Conservation (phyloP, 192 early-diverging fungal species). For the Chytriomyces sp. region DNA sequence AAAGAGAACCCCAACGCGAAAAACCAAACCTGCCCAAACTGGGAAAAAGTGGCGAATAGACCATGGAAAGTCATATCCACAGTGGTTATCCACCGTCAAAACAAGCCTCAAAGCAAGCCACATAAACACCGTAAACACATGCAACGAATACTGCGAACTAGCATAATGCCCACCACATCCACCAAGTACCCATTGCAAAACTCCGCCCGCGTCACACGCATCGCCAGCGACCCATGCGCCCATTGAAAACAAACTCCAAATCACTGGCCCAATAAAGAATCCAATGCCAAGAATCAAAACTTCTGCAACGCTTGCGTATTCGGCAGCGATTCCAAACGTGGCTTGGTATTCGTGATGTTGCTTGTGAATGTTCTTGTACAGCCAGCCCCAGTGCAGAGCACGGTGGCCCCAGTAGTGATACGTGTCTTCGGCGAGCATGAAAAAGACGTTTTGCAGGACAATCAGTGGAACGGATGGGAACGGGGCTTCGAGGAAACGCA, state of each 20-base stretch:
- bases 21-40: conserved; percentile 70
- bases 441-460: conserved; percentile 57
- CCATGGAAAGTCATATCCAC: conserved; percentile 97
- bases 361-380: conserved; percentile 95
- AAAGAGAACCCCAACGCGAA: no score
- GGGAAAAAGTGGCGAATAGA: conserved; percentile 82
- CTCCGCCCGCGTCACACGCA: not conserved
- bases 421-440: conserved; percentile 85
- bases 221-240: conserved; percentile 10
- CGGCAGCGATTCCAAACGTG: conserved; percentile 85
- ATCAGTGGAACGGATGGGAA: conserved; percentile 64
- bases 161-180: conserved; percentile 25
- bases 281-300: conserved; percentile 84
- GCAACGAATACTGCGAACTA: conserved; percentile 57
- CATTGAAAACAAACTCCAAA: conserved; percentile 66
- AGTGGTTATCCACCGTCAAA: conserved; percentile 88
- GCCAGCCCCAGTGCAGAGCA: conserved; percentile 80
- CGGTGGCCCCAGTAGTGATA: conserved; percentile 93
- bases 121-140: conserved; percentile 78
- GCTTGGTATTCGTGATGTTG: conserved; percentile 90
- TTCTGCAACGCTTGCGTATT: conserved; percentile 90
- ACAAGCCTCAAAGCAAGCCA: conserved; percentile 85
- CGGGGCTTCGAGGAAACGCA: conserved; percentile 80
- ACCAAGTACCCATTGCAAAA: conserved; percentile 4
- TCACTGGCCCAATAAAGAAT: conserved; percentile 80